Conservation (phyloP, 345 rosid species). For the Salix viminalis region DNA sequence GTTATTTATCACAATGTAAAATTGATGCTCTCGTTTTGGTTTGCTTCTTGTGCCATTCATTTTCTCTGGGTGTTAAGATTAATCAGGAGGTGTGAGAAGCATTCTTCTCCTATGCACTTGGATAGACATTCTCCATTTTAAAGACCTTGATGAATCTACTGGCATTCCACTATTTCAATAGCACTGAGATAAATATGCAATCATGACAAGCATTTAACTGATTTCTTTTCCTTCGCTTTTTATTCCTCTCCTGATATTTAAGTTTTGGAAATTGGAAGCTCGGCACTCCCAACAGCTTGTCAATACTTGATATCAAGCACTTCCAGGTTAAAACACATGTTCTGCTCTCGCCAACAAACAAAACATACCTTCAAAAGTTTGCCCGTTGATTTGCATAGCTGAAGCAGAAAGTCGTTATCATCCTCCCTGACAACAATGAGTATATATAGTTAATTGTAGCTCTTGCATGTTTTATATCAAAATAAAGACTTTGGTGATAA, state of each 20-base stretch:
- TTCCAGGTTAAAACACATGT: neutral
- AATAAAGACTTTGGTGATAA: neutral
- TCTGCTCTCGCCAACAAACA: too few species aligned
- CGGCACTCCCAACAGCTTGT: neutral
- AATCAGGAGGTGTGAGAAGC: neutral
- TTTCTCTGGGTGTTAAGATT: neutral
- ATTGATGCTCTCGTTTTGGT: too few species aligned
- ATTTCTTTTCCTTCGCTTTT: neutral
- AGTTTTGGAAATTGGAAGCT: too few species aligned
- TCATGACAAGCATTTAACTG: neutral
- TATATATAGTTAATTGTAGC: too few species aligned
- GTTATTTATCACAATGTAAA: too few species aligned
- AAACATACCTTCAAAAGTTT: slow-evolving; percentile 70
- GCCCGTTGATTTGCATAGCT: slow-evolving; percentile 75
- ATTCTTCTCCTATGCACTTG: neutral
- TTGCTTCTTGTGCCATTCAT: too few species aligned
- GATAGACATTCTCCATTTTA: neutral
- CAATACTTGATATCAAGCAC: neutral
- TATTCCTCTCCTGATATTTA: too few species aligned
- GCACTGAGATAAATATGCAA: too few species aligned
- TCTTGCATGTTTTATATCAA: too few species aligned
- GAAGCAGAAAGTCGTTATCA: slow-evolving; percentile 74
- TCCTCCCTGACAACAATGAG: slow-evolving; percentile 53
- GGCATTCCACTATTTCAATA: too few species aligned
- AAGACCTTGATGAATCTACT: neutral